These are phyloP conservation scores for Aegilops speltoides DNA, from an alignment of 176 grass and related monocot genomes.

Conservation along the genomic window DNA sequence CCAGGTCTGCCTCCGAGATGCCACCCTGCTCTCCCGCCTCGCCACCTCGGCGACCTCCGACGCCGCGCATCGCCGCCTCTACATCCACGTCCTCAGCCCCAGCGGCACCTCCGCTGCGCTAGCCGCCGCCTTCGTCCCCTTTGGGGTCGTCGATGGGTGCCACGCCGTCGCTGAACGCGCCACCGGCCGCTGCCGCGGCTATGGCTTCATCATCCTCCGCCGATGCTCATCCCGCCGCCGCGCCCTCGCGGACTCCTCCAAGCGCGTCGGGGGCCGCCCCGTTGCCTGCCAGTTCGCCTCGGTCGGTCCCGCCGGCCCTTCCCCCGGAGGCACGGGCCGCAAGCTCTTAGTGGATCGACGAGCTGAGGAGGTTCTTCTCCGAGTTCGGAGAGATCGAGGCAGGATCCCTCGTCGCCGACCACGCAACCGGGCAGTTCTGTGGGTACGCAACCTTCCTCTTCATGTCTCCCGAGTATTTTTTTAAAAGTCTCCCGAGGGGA, in stretches of 20 bases:
- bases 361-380: conserved; percentile 43
- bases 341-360: conserved; percentile 52
- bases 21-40: conserved; percentile 36
- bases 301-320: conserved; percentile 19
- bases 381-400: conserved; percentile 57
- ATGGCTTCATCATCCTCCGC: conserved; percentile 66
- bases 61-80: conserved; percentile 62
- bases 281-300: conserved; percentile 62
- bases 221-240: conserved; percentile 30
- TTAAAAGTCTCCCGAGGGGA: conserved; percentile 35
- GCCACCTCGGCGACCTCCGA: conserved; percentile 36
- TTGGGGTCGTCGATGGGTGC: conserved; percentile 56
- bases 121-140: conserved; percentile 41
- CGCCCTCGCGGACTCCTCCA: conserved; percentile 53
- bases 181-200: conserved; percentile 53
- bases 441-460: conserved; percentile 59
- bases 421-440: conserved; percentile 25
- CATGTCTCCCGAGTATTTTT: conserved; percentile 22
- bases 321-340: conserved; percentile 26
- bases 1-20: conserved; percentile 46
- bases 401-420: conserved; percentile 36
- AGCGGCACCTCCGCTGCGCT: conserved; percentile 49
- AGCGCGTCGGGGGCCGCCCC: conserved; percentile 46
- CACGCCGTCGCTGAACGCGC: conserved; percentile 42
- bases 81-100: conserved; percentile 57